Base-by-base conservation (phyloP, 208 protist genomes). In the Crithidia mellificae region DNA sequence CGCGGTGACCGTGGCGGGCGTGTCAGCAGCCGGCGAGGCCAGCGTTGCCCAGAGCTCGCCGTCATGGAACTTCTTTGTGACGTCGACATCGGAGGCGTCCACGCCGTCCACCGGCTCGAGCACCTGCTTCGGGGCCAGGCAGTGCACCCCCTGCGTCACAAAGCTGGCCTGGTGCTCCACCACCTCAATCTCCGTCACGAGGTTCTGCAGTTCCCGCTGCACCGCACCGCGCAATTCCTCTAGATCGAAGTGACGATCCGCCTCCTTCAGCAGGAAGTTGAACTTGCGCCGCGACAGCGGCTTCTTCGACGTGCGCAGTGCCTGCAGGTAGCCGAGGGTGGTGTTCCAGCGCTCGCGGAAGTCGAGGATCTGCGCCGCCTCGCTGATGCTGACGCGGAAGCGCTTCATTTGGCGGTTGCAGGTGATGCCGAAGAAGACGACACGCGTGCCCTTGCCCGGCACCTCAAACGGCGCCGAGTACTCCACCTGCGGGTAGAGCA, bases 361-460 rank as follows among this genome's bases (percentile, higher is more conserved):
- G 72, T 94, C 81, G 29, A 96, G 78, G 64, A 96, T 88, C 54
- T 77, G 65, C 34, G 78, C 81, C 29, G 89, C 89, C 41, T 92
- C 85, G 30, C 74, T 72, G 68, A 94, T 81, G 63, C 63, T 70
- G 36, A 93, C 81, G 24, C 78, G 63, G 53, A 91, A 89, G 41
- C 91, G 91, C 81, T 94, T 94, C 84, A 92, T 91, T 55, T 94
- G 89, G 17, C 78, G 65, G 70, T 96, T 94, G 78, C 85, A 90
- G 9, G 84, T 86, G 30, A 96, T 79, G 59, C 85, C 87, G 71
- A 96, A 90, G 68, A 92, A 91, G 27, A 94, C 85, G 27, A 92
- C 74, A 36, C 62, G 67, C 17, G 72, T 82, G 36, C 80, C 83
- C 24, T 72, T 74, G 17, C 49, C 63, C 11, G 84, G 76, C 14